phyloP scores from a whole-genome alignment of 1,139 yeast genomes.

The Arxiozyma telluris region DNA sequence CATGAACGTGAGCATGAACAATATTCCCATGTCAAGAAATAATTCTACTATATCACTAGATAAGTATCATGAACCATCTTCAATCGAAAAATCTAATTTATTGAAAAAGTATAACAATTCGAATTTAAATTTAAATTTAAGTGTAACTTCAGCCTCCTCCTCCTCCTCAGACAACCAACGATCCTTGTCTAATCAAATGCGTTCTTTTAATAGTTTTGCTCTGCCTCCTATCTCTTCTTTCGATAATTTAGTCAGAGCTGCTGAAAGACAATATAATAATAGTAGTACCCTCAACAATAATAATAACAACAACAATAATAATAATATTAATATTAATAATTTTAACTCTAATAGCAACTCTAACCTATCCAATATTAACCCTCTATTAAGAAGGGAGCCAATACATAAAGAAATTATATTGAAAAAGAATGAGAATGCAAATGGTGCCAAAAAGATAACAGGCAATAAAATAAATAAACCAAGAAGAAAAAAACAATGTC shows the following conservation, averaged over 20 bases:
- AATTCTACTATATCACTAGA: slow-evolving; percentile 6
- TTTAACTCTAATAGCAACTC: too few species aligned
- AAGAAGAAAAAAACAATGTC: slow-evolving; percentile 76
- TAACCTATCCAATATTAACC: neutral
- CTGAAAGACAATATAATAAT: slow-evolving; percentile 12
- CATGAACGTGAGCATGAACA: neutral
- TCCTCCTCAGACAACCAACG: neutral
- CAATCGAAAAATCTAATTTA: slow-evolving; percentile 8
- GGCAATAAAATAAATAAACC: slow-evolving; percentile 32
- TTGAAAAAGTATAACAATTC: neutral
- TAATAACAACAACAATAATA: neutral
- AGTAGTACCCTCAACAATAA: neutral
- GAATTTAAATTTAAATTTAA: too few species aligned
- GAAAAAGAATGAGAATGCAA: neutral
- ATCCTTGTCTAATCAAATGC: neutral
- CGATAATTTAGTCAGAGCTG: slow-evolving; percentile 19
- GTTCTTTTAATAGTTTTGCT: slow-evolving; percentile 5
- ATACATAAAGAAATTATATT: neutral
- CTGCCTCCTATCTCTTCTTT: slow-evolving; percentile 26
- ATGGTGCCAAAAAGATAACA: neutral
- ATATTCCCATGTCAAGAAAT: neutral
- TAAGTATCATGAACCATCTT: slow-evolving; percentile 10
- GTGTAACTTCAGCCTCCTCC: too few species aligned
- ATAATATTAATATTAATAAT: neutral
- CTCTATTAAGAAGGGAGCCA: neutral